Base-by-base conservation (phyloP, 805 yeast species). In the Candida xiaguanensis region DNA sequence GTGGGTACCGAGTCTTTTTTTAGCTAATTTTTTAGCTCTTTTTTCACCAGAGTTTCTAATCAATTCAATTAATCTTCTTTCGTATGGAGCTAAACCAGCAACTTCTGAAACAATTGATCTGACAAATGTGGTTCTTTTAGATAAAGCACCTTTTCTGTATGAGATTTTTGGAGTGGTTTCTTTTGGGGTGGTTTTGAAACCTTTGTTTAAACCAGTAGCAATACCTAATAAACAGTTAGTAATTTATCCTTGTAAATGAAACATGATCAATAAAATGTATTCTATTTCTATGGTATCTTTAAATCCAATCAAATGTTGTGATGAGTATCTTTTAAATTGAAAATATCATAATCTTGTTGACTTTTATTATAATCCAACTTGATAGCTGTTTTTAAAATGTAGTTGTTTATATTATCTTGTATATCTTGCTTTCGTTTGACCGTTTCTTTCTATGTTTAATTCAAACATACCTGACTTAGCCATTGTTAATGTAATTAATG, bases 11-110 rank as follows among this genome's bases (percentile, higher is more conserved):
- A 93, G 87, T 87, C 93, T 91, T 95, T 87, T 93, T 93, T 93
- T 93, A 58, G 98, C 97, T 70, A 93, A 89, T 89, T 93, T 93
- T 88, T 93, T 87, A 60, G 99, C 99, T 82, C 98, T 93, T 95
- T 93, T 93, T 80, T 93, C 99, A 83, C 96, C 96, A 72, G 96
- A 90, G 80, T 95, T 93, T 84, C 99, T 93, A 85, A 93, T 82
- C 78, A 93, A 82, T 80, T 93, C 99, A 67, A 95, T 85, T 72
- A 93, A 83, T 80, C 99, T 90, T 82, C 96, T 90, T 81, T 93
- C 99, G 76, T 93, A 93, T 77, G 99, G 99, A 56, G 99, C 96
- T 69, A 93, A 82, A 72, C 99, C 99, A 59, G 95, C 77, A 62
- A 93, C 97, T 79, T 93, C 99, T 71, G 83, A 82, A 72, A 93